Evolutionary conservation across 2,329 filamentous ascomycete species (phyloP), one percentile per base, ranked within the genome.

Genomic region (Rhinocladiella similis): DNA sequence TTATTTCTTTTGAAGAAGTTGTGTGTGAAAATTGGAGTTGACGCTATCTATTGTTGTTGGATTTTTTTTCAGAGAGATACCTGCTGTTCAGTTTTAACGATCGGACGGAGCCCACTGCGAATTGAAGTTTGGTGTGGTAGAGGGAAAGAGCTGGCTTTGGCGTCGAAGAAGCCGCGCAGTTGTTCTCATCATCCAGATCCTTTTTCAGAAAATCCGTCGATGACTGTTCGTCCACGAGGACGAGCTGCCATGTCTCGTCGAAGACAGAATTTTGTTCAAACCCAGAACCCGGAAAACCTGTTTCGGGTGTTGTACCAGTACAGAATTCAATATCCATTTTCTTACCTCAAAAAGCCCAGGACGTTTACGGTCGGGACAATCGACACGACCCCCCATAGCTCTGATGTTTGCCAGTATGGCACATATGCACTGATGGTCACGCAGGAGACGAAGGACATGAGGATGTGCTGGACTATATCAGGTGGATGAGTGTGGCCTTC

Each of bases 1-100:
- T 20, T 78, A 77, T 64, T 77, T 78, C 66, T 75, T 77, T 63
- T 63, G 35, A 33, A 33, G 42, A 14, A 19, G 7, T 16, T 6
- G 27, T 22, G n/a, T 16, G 13, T 41, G 33, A 42, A 25, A 41
- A 45, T 7, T 33, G 39, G 38, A 41, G n/a, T 39, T 50, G 43
- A 46, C 18, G 13, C 22, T 27, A 25, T 46, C 22, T 22, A 25
- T 16, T 22, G n/a, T 27, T 25, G 43, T 25, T 27, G 47, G 47
- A 33, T 48, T 46, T 48, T 41, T n/a, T 38, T 49, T 27, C 35
- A 41, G 25, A 48, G 36, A 54, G 45, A 54, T 54, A 48, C 52
- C 45, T 43, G 43, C 9, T 46, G 22, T 27, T 46, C 10, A 46
- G 43, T 25, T n/a, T 16, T 16, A 12, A 33, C 29, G 29, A 25